Evolutionary conservation across 2,329 filamentous ascomycete species (phyloP).

Genomic region (Alternaria solani): DNA sequence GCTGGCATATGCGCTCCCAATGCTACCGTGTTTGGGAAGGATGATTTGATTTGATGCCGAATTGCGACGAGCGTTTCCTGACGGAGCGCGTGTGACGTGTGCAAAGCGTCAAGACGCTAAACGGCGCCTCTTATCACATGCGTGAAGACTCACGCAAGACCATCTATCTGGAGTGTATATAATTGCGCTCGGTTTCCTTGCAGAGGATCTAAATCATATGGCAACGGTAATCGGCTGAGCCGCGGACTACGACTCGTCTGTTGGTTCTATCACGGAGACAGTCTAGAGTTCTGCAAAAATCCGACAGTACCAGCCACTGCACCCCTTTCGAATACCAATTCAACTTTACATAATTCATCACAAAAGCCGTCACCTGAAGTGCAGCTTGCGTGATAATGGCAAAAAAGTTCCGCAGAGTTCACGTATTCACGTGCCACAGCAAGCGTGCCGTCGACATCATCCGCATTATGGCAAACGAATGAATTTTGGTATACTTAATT

Average conservation of each 20-base stretch:
- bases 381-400: not conserved
- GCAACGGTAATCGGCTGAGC: no score
- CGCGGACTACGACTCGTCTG: not conserved
- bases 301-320: no score
- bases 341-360: no score
- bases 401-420: not conserved
- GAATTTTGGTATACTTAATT: not conserved
- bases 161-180: no score
- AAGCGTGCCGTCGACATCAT: not conserved
- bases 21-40: not conserved
- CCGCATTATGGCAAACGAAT: not conserved
- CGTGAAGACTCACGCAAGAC: not conserved
- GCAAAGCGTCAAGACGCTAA: constrained; percentile 18
- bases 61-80: not conserved
- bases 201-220: no score
- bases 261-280: not conserved
- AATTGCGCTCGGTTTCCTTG: no score
- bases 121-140: not conserved
- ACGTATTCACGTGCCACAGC: not conserved
- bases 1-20: not conserved
- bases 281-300: no score
- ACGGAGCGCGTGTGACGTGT: not conserved
- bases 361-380: no score
- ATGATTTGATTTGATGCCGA: not conserved
- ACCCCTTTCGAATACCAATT: no score